A percentile compares a stretch with the other conserved stretches of the same genome.
These are phyloP conservation scores for Cryptosporidium tyzzeri DNA, from an alignment of 169 alveolate genomes.

Conservation along the genomic window DNA sequence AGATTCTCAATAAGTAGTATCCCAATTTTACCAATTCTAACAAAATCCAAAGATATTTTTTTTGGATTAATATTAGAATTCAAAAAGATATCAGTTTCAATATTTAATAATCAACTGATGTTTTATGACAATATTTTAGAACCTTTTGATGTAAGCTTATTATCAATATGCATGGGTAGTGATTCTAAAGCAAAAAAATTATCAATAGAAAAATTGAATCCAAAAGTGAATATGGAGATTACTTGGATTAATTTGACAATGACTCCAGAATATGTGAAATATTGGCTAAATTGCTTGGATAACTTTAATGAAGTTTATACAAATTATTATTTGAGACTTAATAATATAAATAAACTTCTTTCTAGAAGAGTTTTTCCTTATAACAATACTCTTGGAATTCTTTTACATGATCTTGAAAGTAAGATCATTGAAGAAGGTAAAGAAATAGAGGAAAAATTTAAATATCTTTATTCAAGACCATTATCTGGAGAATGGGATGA, in stretches of 20 bases:
- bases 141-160: slow-evolving; percentile 45
- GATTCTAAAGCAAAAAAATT: not conserved
- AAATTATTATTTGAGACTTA: not conserved
- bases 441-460: not conserved
- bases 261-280: slow-evolving; percentile 59
- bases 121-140: slow-evolving; percentile 53
- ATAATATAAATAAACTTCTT: not conserved
- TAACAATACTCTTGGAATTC: not conserved
- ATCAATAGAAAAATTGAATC: slow-evolving; percentile 35
- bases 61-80: slow-evolving; percentile 35
- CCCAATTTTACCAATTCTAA: slow-evolving; percentile 46
- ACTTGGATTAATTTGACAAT: slow-evolving; percentile 64
- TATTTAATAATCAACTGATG: slow-evolving; percentile 54
- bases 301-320: slow-evolving; percentile 35
- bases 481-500: slow-evolving; percentile 43
- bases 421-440: not conserved
- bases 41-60: slow-evolving; percentile 30
- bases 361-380: not conserved
- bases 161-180: slow-evolving; percentile 30
- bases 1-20: slow-evolving; percentile 30
- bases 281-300: slow-evolving; percentile 52
- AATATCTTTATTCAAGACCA: not conserved
- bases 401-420: not conserved
- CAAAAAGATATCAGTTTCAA: slow-evolving; percentile 33
- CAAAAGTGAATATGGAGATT: slow-evolving; percentile 17